These are phyloP conservation scores for Oxytropis ochrocephala DNA, from an alignment of 306 rosid species.

Conservation along the genomic window DNA sequence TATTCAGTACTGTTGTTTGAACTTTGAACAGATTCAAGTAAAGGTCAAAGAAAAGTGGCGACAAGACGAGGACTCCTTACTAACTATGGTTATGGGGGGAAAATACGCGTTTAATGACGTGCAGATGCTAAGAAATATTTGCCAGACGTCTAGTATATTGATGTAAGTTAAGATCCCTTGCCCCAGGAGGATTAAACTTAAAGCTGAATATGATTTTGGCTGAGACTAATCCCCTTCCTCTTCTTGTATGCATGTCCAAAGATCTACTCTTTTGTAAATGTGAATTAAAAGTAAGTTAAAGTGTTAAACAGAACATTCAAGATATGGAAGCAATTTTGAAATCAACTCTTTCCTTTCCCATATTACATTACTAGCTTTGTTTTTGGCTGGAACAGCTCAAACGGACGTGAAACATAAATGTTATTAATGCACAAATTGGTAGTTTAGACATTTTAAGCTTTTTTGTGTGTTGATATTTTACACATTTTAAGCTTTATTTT, in stretches of 20 bases:
- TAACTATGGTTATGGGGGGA: constrained; percentile 80
- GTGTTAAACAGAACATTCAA: background rate
- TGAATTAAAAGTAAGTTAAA: background rate
- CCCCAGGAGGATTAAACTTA: background rate
- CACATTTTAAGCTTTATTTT: background rate
- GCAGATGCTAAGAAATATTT: background rate
- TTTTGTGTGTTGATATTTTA: no score
- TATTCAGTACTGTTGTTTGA: constrained; percentile 17
- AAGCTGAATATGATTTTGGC: constrained; percentile 5
- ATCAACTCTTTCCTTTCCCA: background rate
- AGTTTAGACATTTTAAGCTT: background rate
- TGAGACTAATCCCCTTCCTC: background rate
- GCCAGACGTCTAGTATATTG: background rate
- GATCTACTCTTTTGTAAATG: constrained; percentile 10
- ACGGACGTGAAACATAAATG: background rate
- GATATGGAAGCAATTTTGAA: constrained; percentile 10
- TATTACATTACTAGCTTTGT: background rate
- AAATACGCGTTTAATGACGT: constrained; percentile 51
- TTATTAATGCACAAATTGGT: no score
- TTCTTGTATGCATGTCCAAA: constrained; percentile 10
- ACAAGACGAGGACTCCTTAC: constrained; percentile 83
- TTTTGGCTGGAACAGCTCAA: background rate
- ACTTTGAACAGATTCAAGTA: constrained; percentile 77
- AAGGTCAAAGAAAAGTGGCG: constrained; percentile 92
- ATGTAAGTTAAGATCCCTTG: constrained; percentile 22